These are phyloP conservation scores for Aureobasidium leucospermi DNA, from an alignment of 2,329 filamentous ascomycete species.

Conservation along the genomic window DNA sequence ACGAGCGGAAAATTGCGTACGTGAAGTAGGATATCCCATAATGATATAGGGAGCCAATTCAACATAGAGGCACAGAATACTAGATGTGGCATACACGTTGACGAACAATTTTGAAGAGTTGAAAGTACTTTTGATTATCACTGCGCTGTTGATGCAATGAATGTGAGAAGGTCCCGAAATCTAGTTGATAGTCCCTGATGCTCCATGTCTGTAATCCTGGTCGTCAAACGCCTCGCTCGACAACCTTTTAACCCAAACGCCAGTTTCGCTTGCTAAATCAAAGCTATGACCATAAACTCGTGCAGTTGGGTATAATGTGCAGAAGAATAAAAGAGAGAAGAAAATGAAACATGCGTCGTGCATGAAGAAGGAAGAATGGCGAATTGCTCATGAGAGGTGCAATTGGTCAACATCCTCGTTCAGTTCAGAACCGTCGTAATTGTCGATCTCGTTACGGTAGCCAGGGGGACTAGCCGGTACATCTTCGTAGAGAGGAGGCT, in stretches of 20 bases:
- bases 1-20: not conserved
- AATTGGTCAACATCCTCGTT: conserved; percentile 41
- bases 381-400: conserved; percentile 22
- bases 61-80: not conserved
- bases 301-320: conserved; percentile 10
- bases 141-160: conserved; percentile 8
- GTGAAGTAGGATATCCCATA: not conserved
- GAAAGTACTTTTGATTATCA: conserved; percentile 5
- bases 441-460: conserved; percentile 35
- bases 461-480: conserved; percentile 77
- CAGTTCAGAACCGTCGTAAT: conserved; percentile 41
- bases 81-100: not conserved
- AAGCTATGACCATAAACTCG: conserved; percentile 9
- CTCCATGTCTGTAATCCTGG: not conserved
- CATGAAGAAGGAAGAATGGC: not conserved
- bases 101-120: not conserved
- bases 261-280: not conserved
- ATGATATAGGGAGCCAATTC: not conserved
- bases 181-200: conserved; percentile 1
- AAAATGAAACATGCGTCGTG: not conserved
- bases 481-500: conserved; percentile 87
- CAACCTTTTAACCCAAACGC: not conserved
- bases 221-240: conserved; percentile 1
- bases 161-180: not conserved
- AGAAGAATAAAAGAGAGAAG: not conserved